Percentiles rank a stretch among this genome's conserved stretches.
These are phyloP conservation scores for Aureococcus anophagefferens DNA, from an alignment of 108 stramenopile species.

Conservation along the genomic window DNA sequence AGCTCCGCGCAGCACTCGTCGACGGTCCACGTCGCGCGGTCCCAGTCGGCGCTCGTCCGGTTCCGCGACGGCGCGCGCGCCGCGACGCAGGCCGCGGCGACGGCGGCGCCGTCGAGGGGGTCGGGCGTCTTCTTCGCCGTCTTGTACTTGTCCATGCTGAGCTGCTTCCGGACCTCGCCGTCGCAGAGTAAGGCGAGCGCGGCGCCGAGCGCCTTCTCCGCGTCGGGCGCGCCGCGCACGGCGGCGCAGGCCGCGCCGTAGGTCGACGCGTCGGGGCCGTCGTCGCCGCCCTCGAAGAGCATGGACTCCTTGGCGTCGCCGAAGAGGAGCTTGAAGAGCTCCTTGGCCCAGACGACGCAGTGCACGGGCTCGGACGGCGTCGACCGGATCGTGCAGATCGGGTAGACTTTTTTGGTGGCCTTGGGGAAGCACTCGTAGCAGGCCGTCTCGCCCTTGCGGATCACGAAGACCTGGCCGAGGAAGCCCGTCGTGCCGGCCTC, in stretches of 20 bases:
- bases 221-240: too few species aligned
- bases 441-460: conserved; percentile 69
- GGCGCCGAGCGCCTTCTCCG: neutral
- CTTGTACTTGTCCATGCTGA: conserved; percentile 75
- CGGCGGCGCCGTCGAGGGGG: conserved; percentile 19
- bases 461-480: conserved; percentile 87
- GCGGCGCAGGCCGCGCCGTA: conserved; percentile 14
- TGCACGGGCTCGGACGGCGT: conserved; percentile 97
- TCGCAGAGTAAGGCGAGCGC: conserved; percentile 43
- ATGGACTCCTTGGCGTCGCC: conserved; percentile 67
- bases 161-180: conserved; percentile 66
- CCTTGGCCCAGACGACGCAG: conserved; percentile 99
- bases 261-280: conserved; percentile 43
- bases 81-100: too few species aligned
- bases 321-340: conserved; percentile 90
- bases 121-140: conserved; percentile 65
- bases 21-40: neutral
- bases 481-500: conserved; percentile 98
- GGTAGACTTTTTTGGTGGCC: conserved; percentile 89
- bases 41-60: neutral
- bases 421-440: conserved; percentile 97
- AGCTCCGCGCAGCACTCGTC: neutral
- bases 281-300: conserved; percentile 62
- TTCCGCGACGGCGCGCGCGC: neutral
- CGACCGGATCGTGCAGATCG: conserved; percentile 96